phyloP scores from a whole-genome alignment of 75 land plant genomes.

The Ceratopteris richardii region DNA sequence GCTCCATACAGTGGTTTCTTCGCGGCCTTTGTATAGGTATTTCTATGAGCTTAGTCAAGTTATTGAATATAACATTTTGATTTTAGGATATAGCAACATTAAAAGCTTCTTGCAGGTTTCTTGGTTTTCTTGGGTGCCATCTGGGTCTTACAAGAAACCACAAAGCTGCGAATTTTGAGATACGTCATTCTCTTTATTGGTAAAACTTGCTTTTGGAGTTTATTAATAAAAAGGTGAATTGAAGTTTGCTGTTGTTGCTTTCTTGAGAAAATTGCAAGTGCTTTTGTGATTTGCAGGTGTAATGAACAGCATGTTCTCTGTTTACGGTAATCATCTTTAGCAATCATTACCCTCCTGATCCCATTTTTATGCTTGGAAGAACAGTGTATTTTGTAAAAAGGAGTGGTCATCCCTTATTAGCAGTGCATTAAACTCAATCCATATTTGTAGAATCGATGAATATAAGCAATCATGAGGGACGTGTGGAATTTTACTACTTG shows the following conservation, averaged over 20 bases:
- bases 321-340: slow-evolving; percentile 57
- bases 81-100: background rate
- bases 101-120: slow-evolving; percentile 64
- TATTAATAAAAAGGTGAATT: too few species aligned
- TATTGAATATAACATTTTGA: background rate
- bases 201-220: too few species aligned
- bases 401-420: too few species aligned
- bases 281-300: slow-evolving; percentile 56
- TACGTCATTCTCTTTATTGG: slow-evolving; percentile 91
- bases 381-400: too few species aligned
- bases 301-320: slow-evolving; percentile 97
- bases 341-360: background rate
- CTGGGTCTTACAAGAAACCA: slow-evolving; percentile 84
- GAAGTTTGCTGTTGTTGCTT: too few species aligned
- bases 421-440: too few species aligned
- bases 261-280: too few species aligned
- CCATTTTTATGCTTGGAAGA: too few species aligned
- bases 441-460: too few species aligned
- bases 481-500: too few species aligned
- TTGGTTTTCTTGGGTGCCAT: slow-evolving; percentile 69
- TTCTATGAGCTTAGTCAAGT: too few species aligned
- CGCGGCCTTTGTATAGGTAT: slow-evolving; percentile 93
- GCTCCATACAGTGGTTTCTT: slow-evolving; percentile 73
- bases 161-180: slow-evolving; percentile 53
- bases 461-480: too few species aligned